phyloP scores from a whole-genome alignment of 176 grass and related monocot species.

The Saccharum spontaneum region DNA sequence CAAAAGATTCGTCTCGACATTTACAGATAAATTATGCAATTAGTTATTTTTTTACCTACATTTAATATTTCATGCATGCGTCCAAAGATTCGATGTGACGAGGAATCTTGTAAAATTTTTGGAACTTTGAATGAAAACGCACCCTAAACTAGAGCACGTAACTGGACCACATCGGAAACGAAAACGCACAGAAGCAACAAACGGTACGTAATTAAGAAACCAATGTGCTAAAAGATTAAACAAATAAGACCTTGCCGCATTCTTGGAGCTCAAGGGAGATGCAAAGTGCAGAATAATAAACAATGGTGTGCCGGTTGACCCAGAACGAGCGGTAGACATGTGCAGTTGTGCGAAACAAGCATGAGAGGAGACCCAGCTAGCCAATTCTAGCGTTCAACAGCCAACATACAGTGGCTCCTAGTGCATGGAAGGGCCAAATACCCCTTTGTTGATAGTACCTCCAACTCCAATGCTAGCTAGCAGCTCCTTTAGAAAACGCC shows the following conservation, averaged over 20 bases:
- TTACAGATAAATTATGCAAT: no score
- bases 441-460: neutral
- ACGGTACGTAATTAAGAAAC: neutral
- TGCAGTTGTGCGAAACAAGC: neutral
- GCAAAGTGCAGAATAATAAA: constrained; percentile 2
- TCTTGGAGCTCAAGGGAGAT: constrained; percentile 28
- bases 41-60: no score
- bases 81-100: no score
- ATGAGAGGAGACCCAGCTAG: neutral
- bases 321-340: neutral
- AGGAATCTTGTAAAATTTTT: no score
- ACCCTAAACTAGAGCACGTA: no score
- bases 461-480: neutral
- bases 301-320: neutral
- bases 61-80: no score
- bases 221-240: neutral
- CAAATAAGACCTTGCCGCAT: constrained; percentile 9
- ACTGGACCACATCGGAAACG: neutral
- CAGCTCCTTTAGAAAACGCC: neutral
- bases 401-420: constrained; percentile 22
- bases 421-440: constrained; percentile 19
- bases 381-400: neutral
- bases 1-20: no score
- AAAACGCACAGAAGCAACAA: neutral
- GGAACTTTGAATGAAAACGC: no score